phyloP scores from a whole-genome alignment of 495 filamentous ascomycete genomes.

The Apiosordaria backusii region DNA sequence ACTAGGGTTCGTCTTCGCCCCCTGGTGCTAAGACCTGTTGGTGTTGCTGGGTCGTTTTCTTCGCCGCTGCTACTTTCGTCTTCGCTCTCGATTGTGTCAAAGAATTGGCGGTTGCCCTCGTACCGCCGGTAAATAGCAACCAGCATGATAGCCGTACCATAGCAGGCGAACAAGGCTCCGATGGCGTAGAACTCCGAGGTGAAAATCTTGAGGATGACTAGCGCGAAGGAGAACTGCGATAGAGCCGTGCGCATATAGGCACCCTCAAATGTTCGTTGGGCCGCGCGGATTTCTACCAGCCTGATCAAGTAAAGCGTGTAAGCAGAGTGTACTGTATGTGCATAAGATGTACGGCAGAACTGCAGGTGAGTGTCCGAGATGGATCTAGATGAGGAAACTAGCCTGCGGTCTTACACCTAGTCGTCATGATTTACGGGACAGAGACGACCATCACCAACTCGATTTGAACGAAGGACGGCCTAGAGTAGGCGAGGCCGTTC shows the following conservation, averaged over 20 bases:
- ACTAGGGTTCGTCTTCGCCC: conserved; percentile 26
- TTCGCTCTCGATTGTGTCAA: conserved; percentile 46
- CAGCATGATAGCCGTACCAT: conserved; percentile 78
- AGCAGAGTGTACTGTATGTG: background rate
- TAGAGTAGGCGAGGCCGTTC: background rate
- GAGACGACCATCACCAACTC: background rate
- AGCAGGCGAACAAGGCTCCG: conserved; percentile 86
- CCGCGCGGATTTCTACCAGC: conserved; percentile 88
- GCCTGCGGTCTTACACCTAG: background rate
- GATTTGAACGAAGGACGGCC: background rate
- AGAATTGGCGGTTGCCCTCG: conserved; percentile 91
- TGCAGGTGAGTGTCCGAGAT: background rate
- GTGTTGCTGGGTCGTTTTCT: conserved; percentile 11
- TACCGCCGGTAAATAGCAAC: conserved; percentile 78
- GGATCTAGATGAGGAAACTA: background rate
- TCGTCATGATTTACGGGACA: too few relatives aligned
- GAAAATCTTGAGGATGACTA: conserved; percentile 95
- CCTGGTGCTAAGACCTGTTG: background rate
- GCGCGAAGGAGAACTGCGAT: conserved; percentile 88
- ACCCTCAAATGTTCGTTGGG: conserved; percentile 94
- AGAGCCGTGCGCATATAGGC: conserved; percentile 94
- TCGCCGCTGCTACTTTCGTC: conserved; percentile 53
- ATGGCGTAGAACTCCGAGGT: conserved; percentile 92
- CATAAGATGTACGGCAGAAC: background rate
- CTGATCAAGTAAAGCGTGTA: conserved; percentile 27